Evolutionary conservation across 1,284 basidiomycete genomes (phyloP), one percentile per base, ranked within the genome.

Genomic region (Ustilago nuda): DNA sequence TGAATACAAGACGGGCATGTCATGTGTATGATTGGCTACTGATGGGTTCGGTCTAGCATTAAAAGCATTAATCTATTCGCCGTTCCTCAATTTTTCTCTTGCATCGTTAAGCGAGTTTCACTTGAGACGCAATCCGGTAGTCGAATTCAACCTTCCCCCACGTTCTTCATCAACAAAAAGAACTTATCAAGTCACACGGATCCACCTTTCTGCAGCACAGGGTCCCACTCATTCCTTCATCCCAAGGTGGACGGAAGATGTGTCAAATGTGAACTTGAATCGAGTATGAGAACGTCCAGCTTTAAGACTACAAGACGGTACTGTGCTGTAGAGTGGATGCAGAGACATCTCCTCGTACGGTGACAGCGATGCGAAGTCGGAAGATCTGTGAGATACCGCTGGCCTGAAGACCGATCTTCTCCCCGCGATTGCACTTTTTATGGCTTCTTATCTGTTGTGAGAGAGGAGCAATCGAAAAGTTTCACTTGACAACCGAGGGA

Each of bases 401-500:
- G 53, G 53, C 37, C 23, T 41, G 37, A 41, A 39, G 3, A 27
- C 36, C 36, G 53, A 39, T 55, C 35, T 41, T 19, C 36, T 27
- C 13, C 33, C 53, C 53, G 53, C 35, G 53, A 39, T 41, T 19
- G 37, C 23, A 15, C 4, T 23, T 37, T 19, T 36, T 15, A 23
- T 19, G 19, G 19, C 27, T 15, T 55, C 17, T 33, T 33, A 32
- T 30, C 23, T 32, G n/a, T 43, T 9, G 11, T 11, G 11, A n/a
- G 39, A 11, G 17, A 6, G 15, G 11, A 41, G 39, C 39, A 41
- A 41, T 17, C 39, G 4, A 41, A 11, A 19, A n/a, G 30, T 57
- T 35, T 57, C 48, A 58, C 45, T 27, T 53, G 43, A 23, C 51
- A 56, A 53, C 41, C 65, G 50, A 61, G 53, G n/a, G 30, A 27